Percentiles rank a stretch among this genome's conserved stretches.
phyloP scores from a whole-genome alignment of 208 protist species.

The Herpetomonas samuelpessoai region DNA sequence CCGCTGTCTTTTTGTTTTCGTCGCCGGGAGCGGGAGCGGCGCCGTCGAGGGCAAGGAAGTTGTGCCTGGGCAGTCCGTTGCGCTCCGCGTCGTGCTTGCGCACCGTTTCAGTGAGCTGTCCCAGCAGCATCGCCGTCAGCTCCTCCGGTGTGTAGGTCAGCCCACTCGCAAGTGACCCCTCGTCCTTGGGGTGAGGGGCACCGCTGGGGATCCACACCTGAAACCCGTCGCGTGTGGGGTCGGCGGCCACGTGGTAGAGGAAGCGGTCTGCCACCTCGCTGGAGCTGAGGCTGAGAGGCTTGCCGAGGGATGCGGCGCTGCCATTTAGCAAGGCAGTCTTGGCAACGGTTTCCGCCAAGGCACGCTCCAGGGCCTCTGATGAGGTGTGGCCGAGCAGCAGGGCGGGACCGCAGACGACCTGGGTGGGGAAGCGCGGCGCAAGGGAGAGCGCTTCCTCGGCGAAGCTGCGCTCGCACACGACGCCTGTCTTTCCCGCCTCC shows the following conservation, averaged over 20 bases:
- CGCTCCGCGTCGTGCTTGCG: constrained; percentile 35
- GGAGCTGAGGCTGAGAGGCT: background rate
- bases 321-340: no score
- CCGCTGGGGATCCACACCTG: constrained; percentile 12
- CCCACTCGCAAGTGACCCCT: constrained; percentile 9
- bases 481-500: background rate
- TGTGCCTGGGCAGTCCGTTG: constrained; percentile 25
- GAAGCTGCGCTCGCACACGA: constrained; percentile 72
- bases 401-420: constrained; percentile 58
- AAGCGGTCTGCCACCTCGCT: constrained; percentile 1
- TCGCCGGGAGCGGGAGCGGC: background rate
- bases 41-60: background rate
- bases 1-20: constrained; percentile 4
- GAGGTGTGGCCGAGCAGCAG: constrained; percentile 38
- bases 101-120: constrained; percentile 53
- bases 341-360: background rate
- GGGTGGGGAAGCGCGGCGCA: constrained; percentile 66
- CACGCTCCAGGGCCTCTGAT: background rate
- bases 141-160: constrained; percentile 70
- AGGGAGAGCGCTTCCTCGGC: constrained; percentile 80
- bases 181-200: constrained; percentile 10
- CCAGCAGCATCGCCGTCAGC: constrained; percentile 84
- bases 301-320: background rate
- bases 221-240: constrained; percentile 7
- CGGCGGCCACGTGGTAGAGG: constrained; percentile 1